Percentiles rank a stretch among this genome's conserved stretches.
Conservation (phyloP, 495 filamentous ascomycete genomes). For the Copromyces sp. region DNA sequence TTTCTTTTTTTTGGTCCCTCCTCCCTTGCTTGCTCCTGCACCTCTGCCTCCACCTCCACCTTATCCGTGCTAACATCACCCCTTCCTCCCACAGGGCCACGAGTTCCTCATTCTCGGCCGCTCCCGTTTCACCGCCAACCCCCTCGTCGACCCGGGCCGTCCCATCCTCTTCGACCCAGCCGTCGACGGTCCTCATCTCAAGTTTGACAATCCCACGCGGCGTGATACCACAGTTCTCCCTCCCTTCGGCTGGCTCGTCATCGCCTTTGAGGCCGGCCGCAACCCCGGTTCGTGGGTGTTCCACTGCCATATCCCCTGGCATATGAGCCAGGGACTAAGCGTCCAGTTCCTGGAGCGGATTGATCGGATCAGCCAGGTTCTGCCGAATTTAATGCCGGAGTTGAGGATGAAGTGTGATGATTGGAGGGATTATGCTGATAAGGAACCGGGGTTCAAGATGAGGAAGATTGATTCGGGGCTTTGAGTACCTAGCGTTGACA, state of each 20-base stretch:
- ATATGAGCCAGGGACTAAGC: conserved; percentile 34
- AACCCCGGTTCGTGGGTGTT: conserved; percentile 34
- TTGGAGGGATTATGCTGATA: background rate
- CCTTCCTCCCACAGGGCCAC: conserved; percentile 26
- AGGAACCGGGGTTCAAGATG: background rate
- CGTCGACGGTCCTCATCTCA: conserved; percentile 13
- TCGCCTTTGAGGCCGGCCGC: conserved; percentile 29
- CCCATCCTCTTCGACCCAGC: conserved; percentile 1
- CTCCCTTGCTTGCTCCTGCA: background rate
- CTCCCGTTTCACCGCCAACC: conserved; percentile 3
- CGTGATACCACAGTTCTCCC: conserved; percentile 32
- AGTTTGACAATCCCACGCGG: conserved; percentile 26
- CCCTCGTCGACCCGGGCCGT: background rate
- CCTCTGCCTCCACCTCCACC: background rate
- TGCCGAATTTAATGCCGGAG: background rate
- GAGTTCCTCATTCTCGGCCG: conserved; percentile 47
- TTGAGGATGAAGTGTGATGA: background rate
- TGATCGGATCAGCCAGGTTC: background rate
- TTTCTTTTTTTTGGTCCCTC: background rate
- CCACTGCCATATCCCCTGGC: conserved; percentile 40
- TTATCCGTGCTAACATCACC: background rate
- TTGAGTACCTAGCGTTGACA: background rate
- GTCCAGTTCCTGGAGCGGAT: conserved; percentile 32
- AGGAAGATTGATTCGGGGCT: background rate
- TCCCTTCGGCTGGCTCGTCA: conserved; percentile 18